These are phyloP conservation scores for Jackrogersella multiformis DNA, from an alignment of 495 filamentous ascomycete genomes.

Conservation along the genomic window DNA sequence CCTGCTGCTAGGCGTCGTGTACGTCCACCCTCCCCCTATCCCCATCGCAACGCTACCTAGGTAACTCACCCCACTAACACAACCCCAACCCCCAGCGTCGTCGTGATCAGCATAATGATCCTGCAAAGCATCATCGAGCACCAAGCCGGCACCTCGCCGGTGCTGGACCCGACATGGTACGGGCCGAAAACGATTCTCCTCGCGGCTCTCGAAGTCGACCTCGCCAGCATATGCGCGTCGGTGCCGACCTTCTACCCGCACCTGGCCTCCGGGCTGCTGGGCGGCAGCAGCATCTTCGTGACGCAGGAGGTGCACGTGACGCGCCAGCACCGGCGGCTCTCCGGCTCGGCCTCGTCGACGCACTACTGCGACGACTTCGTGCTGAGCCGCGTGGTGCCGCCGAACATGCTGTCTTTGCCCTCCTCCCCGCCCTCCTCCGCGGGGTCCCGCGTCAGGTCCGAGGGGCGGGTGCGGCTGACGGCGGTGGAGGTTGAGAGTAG, in stretches of 20 bases:
- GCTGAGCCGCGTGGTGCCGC: constrained; percentile 16
- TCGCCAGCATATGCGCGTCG: constrained; percentile 50
- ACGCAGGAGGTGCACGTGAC: constrained; percentile 47
- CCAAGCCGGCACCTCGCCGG: constrained; percentile 43
- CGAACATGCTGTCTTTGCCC: too few species aligned
- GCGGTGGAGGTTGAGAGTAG: constrained; percentile 1
- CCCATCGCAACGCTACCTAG: too few species aligned
- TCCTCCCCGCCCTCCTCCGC: too few species aligned
- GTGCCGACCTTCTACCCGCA: constrained; percentile 49
- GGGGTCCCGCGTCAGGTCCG: constrained; percentile 20
- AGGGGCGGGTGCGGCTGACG: constrained; percentile 21
- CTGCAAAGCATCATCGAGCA: constrained; percentile 39
- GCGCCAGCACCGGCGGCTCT: constrained; percentile 43
- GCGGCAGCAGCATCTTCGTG: constrained; percentile 44
- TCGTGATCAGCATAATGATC: constrained; percentile 43
- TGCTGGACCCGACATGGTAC: constrained; percentile 46
- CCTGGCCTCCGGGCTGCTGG: constrained; percentile 28
- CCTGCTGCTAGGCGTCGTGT: constrained; percentile 40
- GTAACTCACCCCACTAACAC: background rate
- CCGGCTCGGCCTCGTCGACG: constrained; percentile 7
- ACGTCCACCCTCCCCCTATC: background rate
- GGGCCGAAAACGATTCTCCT: constrained; percentile 41
- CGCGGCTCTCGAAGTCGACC: constrained; percentile 50
- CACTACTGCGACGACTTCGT: constrained; percentile 33
- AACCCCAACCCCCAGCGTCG: constrained; percentile 20